Base-by-base conservation (phyloP, 768 basidiomycete species). In the Tricholoma bakamatsutake region DNA sequence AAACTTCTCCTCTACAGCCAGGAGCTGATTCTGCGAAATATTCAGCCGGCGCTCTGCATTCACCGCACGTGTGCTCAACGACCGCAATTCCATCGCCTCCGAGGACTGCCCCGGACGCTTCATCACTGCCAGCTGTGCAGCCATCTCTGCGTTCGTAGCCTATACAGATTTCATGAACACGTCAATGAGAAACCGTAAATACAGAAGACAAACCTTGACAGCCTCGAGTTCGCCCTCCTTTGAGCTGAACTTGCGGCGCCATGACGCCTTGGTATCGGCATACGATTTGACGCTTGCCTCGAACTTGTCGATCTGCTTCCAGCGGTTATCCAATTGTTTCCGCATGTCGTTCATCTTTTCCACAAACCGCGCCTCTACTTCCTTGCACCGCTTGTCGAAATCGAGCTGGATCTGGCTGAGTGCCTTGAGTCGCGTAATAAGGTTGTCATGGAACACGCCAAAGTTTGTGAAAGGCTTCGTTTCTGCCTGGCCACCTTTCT, bases 401-500 rank as follows among this genome's bases (percentile, higher is more conserved):
- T 93, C 85, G 30, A 80, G 69, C 67, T 93, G 87, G 34, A 98
- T 88, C 60, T 91, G 85, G 53, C 83, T 88, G 56, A 98, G 80
- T 0, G 85, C 77, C 65, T 93, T 93, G 28, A 99, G 77, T 11
- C 95, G 83, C 1, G 85, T 82, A 65, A 97, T 88, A 21, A 99
- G 82, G 62, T 93, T 94, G 70, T 97, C 94, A 62, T 96, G 91
- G 78, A 99, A 97, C 53, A 93, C 87, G 60, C 81, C 75, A 64
- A 98, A 97, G 71, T 96, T 96, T 18, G 93, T 92, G 71, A 92
- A 93, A 0, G 93, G 93, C 64, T 93, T 94, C 0, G 92, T 91
- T 67, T 93, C 90, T 0, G 84, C 85, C 58, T 87, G 81, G 1
- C 81, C 77, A 1, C 81, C 77, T 64, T 87, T 90, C 89, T 89